phyloP scores from a whole-genome alignment of 1,139 yeast species.

The Pichia cactophila region DNA sequence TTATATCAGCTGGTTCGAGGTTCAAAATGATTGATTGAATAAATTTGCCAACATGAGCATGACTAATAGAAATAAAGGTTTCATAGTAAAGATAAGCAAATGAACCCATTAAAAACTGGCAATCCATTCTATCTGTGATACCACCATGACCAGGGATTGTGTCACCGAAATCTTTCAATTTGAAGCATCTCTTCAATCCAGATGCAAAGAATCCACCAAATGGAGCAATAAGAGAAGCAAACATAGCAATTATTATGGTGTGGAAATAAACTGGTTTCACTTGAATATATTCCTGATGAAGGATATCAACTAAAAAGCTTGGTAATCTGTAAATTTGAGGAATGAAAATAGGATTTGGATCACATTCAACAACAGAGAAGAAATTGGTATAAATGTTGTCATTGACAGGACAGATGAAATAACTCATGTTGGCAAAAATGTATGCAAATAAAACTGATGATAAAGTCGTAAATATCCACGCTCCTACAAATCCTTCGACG shows the following conservation, averaged over 20 bases:
- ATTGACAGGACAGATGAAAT: conserved; percentile 82
- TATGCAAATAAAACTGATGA: conserved; percentile 64
- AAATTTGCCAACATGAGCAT: conserved; percentile 63
- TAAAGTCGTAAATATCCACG: conserved; percentile 87
- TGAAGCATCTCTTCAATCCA: conserved; percentile 94
- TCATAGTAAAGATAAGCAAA: conserved; percentile 88
- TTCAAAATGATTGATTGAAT: conserved; percentile 72
- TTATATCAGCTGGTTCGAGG: conserved; percentile 57
- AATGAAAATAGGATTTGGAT: conserved; percentile 77
- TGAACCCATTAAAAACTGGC: conserved; percentile 97
- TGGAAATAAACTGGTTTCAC: conserved; percentile 88
- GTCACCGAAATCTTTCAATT: conserved; percentile 87
- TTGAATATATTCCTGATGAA: conserved; percentile 41
- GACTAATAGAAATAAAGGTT: conserved; percentile 74
- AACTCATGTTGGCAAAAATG: conserved; percentile 57
- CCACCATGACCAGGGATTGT: conserved; percentile 99
- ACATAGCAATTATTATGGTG: conserved; percentile 76
- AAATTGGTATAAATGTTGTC: conserved; percentile 31
- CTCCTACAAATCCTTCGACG: conserved; percentile 95
- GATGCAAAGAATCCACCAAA: conserved; percentile 98
- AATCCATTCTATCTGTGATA: conserved; percentile 93
- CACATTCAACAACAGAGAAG: conserved; percentile 61
- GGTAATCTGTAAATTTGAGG: conserved; percentile 77
- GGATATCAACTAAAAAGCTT: conserved; percentile 45
- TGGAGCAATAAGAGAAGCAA: conserved; percentile 96